A percentile compares a stretch with the other conserved stretches of the same genome.
phyloP scores from a whole-genome alignment of 1,139 yeast genomes.

The Suhomyces bribrorum region DNA sequence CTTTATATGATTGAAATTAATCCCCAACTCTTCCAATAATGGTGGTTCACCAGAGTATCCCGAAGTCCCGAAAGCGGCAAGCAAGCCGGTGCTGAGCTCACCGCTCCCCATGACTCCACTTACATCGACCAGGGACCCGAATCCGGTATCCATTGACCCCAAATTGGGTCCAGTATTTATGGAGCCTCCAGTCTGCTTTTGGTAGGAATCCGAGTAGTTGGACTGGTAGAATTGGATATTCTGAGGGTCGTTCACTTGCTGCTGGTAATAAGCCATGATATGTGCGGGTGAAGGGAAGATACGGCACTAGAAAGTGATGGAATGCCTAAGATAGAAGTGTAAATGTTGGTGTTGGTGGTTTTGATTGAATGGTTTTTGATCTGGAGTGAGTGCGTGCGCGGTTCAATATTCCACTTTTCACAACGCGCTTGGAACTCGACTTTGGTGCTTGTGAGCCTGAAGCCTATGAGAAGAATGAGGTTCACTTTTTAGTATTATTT shows the following conservation, averaged over 20 bases:
- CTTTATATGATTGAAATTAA: constrained; percentile 85
- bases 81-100: constrained; percentile 69
- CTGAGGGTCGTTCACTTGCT: constrained; percentile 35
- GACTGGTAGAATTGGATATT: constrained; percentile 51
- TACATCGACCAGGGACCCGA: constrained; percentile 42
- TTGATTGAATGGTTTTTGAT: constrained; percentile 1
- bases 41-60: constrained; percentile 97
- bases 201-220: constrained; percentile 36
- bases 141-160: constrained; percentile 45
- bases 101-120: constrained; percentile 53
- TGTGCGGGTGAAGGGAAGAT: not conserved
- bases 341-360: not conserved
- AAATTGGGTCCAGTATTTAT: constrained; percentile 19
- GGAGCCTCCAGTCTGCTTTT: constrained; percentile 19
- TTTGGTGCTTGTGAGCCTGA: not conserved
- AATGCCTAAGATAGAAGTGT: not conserved
- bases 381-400: constrained; percentile 4
- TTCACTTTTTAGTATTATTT: not conserved
- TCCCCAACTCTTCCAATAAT: constrained; percentile 86
- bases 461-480: not conserved
- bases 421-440: no score
- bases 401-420: constrained; percentile 7
- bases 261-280: constrained; percentile 44
- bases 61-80: constrained; percentile 90
- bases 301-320: not conserved